Conservation (phyloP, 495 filamentous ascomycete genomes). For the Neurospora tetraspora region DNA sequence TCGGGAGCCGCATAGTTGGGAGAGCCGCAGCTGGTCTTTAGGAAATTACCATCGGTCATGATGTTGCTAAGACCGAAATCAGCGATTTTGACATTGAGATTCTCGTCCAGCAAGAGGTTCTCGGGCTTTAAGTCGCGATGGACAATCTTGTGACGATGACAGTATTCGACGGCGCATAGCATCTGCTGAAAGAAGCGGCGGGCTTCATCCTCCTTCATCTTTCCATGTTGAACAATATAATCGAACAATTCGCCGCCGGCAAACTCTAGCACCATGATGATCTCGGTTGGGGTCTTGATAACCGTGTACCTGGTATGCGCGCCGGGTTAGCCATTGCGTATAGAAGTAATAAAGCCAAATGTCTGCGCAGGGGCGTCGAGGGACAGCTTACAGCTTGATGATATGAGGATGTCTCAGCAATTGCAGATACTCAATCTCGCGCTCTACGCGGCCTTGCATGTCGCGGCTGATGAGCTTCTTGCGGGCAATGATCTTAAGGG, state of each 20-base stretch:
- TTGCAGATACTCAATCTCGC: constrained; percentile 97
- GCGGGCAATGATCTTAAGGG: constrained; percentile 91
- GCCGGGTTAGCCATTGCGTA: constrained; percentile 1
- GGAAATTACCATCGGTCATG: constrained; percentile 98
- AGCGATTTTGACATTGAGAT: constrained; percentile 96
- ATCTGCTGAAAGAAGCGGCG: constrained; percentile 98
- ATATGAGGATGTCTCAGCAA: constrained; percentile 94
- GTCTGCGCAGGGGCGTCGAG: background rate
- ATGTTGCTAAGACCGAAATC: constrained; percentile 98
- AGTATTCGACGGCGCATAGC: constrained; percentile 98
- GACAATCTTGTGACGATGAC: constrained; percentile 96
- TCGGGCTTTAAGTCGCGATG: constrained; percentile 97
- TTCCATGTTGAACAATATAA: constrained; percentile 86
- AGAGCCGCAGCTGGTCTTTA: constrained; percentile 96
- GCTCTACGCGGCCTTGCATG: constrained; percentile 93
- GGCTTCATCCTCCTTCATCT: constrained; percentile 80
- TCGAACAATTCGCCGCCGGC: constrained; percentile 95
- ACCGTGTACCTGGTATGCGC: constrained; percentile 67
- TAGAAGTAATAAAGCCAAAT: background rate
- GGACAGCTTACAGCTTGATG: constrained; percentile 74
- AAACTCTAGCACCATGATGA: constrained; percentile 98
- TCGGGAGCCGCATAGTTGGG: constrained; percentile 98
- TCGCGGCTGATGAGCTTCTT: constrained; percentile 92
- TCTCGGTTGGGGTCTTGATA: constrained; percentile 84
- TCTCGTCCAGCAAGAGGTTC: constrained; percentile 86